Base-by-base conservation (phyloP, 2,329 filamentous ascomycete species). In the Aureobasidium leucospermi region DNA sequence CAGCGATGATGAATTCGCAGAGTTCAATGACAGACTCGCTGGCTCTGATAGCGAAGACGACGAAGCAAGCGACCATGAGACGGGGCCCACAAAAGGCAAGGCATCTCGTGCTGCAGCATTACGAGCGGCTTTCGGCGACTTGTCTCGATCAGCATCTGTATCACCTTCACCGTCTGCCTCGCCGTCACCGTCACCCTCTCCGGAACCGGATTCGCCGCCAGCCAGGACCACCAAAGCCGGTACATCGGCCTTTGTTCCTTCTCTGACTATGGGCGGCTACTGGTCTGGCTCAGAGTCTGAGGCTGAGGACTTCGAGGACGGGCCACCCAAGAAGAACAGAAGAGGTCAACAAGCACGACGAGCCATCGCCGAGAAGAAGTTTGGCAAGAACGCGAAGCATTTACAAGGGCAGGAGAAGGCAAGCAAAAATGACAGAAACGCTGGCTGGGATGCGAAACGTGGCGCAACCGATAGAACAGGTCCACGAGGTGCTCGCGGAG, bases 321-420 rank as follows among this genome's bases (percentile, higher is more conserved):
- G 77, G 1, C 73, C 79, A 0, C 73, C 79, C 0, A 83, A 84
- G 66, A 92, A 91, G 73, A 92, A 93, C 67, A 80, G 88, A 23
- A 80, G 84, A 48, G 89, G 89, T 3, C 89, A 95, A 73, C 81
- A 85, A 45, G 88, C 87, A n/a, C 83, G 89, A 8, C 87, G 89
- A 69, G 83, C 85, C 28, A 87, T 94, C 61, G 88, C 85, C 78
- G 89, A 93, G 75, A 86, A 89, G 75, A 93, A 92, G 69, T 93
- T 81, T 70, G 88, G 88, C 52, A 78, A 80, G 13, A 79, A 81
- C 63, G 90, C 89, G 1, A 88, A 85, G 65, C 88, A 91, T 67
- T 51, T 85, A 3, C 71, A 85, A 45, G 77, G 78, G 10, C 67
- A 75, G 61, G 64, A 67, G 38, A 67, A 69, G 46, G 65, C 69